phyloP scores from a whole-genome alignment of 768 basidiomycete genomes.

The Boletus bicolor region DNA sequence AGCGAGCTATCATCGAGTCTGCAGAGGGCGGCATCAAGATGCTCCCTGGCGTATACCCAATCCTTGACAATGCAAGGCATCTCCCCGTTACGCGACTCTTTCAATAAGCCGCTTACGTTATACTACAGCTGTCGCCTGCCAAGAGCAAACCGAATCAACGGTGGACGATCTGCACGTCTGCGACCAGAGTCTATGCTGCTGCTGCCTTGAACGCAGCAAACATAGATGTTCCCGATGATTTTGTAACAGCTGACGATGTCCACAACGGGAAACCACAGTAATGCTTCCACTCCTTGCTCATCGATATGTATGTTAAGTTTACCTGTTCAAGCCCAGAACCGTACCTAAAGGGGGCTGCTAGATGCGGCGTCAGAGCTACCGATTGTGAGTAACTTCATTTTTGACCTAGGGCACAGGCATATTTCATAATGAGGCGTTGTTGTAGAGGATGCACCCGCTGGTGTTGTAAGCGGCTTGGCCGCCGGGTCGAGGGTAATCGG shows the following conservation, averaged over 20 bases:
- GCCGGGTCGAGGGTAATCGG: constrained; percentile 86
- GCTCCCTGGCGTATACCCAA: constrained; percentile 66
- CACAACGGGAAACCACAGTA: constrained; percentile 76
- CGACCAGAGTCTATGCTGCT: constrained; percentile 72
- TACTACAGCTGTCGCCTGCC: constrained; percentile 26
- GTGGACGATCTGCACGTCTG: constrained; percentile 90
- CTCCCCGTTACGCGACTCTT: neutral
- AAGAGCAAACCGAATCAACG: constrained; percentile 49
- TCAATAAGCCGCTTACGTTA: constrained; percentile 6
- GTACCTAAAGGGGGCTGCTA: constrained; percentile 80
- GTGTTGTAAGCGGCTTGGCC: constrained; percentile 72
- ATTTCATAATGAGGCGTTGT: constrained; percentile 58
- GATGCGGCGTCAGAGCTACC: constrained; percentile 55
- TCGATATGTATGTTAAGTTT: constrained; percentile 2
- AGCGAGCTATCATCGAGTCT: constrained; percentile 68
- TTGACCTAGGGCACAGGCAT: neutral
- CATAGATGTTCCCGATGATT: constrained; percentile 66
- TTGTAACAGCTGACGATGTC: constrained; percentile 85
- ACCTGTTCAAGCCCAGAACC: constrained; percentile 66
- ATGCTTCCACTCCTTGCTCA: constrained; percentile 11
- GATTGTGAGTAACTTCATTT: constrained; percentile 19
- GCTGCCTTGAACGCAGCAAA: constrained; percentile 65
- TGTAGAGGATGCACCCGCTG: constrained; percentile 89
- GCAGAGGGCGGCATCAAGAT: constrained; percentile 60
- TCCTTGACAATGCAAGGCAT: constrained; percentile 52